phyloP scores from a whole-genome alignment of 106 monocot genomes.

The Chionographis japonica region DNA sequence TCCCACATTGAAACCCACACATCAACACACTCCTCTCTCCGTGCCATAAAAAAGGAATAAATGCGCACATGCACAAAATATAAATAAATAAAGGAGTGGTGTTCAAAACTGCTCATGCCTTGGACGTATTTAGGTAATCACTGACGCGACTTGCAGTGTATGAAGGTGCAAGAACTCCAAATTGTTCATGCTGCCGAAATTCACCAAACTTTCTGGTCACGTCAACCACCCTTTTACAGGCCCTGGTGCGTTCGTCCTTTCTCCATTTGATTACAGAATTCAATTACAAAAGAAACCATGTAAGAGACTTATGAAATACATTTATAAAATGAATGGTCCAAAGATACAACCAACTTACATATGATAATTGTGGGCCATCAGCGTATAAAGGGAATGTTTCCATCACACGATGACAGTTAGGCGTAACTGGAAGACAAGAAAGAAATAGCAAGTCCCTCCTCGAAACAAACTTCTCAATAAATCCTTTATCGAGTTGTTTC shows the following conservation, averaged over 20 bases:
- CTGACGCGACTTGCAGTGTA: slow-evolving; percentile 25
- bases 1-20: no score
- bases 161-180: slow-evolving; percentile 33
- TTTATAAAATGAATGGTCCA: not conserved
- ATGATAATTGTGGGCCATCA: slow-evolving; percentile 53
- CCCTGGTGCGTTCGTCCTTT: slow-evolving; percentile 71
- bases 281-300: not conserved
- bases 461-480: slow-evolving; percentile 49
- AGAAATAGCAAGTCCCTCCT: slow-evolving; percentile 71
- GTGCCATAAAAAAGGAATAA: no score
- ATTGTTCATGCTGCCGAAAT: slow-evolving; percentile 37
- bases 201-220: slow-evolving; percentile 45
- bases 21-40: no score
- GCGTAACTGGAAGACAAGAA: slow-evolving; percentile 64
- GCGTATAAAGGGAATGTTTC: slow-evolving; percentile 31
- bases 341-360: slow-evolving; percentile 40
- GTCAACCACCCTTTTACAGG: slow-evolving; percentile 59
- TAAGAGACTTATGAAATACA: not conserved
- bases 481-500: slow-evolving; percentile 52
- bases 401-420: slow-evolving; percentile 68
- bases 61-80: no score
- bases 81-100: not conserved
- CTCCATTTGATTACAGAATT: not conserved
- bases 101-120: slow-evolving; percentile 25
- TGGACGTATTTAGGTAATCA: slow-evolving; percentile 53